phyloP scores from a whole-genome alignment of 305 asterid genomes.

The Vinca major region DNA sequence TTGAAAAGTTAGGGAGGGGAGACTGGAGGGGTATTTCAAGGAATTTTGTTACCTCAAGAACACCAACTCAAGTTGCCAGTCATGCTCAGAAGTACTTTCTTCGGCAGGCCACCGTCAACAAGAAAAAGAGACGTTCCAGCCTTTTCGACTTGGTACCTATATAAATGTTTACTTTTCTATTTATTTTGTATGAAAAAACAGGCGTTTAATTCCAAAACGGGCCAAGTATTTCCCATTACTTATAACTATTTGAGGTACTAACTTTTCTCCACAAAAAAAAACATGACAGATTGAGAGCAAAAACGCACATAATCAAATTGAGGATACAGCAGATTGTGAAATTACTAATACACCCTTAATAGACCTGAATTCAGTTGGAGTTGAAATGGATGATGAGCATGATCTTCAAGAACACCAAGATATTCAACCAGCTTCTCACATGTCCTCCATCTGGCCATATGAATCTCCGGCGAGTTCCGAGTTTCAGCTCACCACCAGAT shows the following conservation, averaged over 20 bases:
- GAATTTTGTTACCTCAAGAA: slow-evolving; percentile 51
- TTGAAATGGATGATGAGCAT: not conserved
- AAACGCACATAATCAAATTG: not conserved
- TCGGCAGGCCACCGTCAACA: slow-evolving; percentile 33
- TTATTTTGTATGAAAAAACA: too few species aligned
- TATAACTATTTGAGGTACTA: too few species aligned
- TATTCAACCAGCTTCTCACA: not conserved
- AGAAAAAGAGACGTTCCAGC: slow-evolving; percentile 56
- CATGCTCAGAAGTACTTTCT: slow-evolving; percentile 77
- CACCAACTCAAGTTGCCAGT: slow-evolving; percentile 80
- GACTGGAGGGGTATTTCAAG: slow-evolving; percentile 83
- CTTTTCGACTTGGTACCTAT: slow-evolving; percentile 59
- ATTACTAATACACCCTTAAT: slow-evolving; percentile 10
- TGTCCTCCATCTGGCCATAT: slow-evolving; percentile 10
- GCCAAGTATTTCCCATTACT: too few species aligned
- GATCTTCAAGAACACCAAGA: slow-evolving; percentile 6
- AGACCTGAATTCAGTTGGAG: slow-evolving; percentile 28
- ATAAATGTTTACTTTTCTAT: too few species aligned
- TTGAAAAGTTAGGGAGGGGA: slow-evolving; percentile 62
- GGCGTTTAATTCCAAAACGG: too few species aligned
- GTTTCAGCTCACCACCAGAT: not conserved
- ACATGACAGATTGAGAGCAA: slow-evolving; percentile 13
- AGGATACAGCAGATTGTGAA: not conserved
- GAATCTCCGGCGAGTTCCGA: not conserved
- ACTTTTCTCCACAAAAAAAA: not conserved